phyloP scores from a whole-genome alignment of 257 asterid species.

The Perilla frutescens region DNA sequence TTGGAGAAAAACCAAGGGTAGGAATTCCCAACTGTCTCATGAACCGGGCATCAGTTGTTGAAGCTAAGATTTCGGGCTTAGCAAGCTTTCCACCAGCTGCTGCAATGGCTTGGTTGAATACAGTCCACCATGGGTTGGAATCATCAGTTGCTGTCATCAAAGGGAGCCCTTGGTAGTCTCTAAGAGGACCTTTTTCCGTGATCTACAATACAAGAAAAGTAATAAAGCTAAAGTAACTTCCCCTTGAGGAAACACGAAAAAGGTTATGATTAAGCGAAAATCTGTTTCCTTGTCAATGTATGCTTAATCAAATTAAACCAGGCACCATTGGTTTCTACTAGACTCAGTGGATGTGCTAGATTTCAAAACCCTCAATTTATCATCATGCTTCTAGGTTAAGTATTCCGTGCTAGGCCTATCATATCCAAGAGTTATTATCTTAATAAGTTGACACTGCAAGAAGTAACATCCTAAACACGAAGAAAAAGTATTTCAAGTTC shows the following conservation, averaged over 20 bases:
- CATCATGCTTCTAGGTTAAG: neutral
- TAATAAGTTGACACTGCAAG: neutral
- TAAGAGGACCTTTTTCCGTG: conserved; percentile 66
- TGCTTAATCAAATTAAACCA: neutral
- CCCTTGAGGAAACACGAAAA: neutral
- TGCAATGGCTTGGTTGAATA: conserved; percentile 70
- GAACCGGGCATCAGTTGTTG: conserved; percentile 92
- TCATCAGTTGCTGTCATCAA: conserved; percentile 73
- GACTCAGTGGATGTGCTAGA: neutral
- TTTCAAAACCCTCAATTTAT: neutral
- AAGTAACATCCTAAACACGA: neutral
- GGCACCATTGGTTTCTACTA: neutral
- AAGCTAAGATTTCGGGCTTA: conserved; percentile 82
- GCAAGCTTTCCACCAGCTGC: conserved; percentile 89
- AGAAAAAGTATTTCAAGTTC: neutral
- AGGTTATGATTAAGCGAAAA: neutral
- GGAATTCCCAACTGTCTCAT: conserved; percentile 83
- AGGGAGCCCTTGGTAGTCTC: conserved; percentile 72
- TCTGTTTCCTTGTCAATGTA: neutral
- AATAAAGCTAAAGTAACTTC: conserved; percentile 5
- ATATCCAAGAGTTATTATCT: neutral
- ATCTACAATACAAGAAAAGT: conserved; percentile 48
- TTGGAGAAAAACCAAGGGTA: conserved; percentile 88
- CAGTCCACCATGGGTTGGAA: conserved; percentile 92
- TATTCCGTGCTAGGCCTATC: no score